phyloP scores from a whole-genome alignment of 148 eudicot genomes.

The Vaccinium vitisidaea region DNA sequence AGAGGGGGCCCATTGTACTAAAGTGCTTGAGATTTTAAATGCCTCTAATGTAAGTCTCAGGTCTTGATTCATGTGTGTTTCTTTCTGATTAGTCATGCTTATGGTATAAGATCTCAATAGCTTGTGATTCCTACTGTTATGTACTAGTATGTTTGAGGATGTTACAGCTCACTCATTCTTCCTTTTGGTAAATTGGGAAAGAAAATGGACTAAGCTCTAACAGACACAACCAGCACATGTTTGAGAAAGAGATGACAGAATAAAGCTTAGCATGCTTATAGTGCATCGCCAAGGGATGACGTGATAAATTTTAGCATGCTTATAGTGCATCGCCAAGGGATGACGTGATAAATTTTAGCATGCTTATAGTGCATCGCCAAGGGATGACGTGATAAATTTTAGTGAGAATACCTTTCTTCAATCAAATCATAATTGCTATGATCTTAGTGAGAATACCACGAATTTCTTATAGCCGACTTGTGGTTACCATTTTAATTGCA shows the following conservation, averaged over 20 bases:
- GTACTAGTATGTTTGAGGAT: background rate
- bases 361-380: background rate
- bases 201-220: background rate
- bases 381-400: background rate
- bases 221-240: background rate
- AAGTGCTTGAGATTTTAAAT: constrained; percentile 86
- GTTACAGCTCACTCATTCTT: background rate
- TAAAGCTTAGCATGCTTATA: background rate
- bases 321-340: background rate
- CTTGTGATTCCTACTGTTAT: background rate
- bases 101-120: background rate
- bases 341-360: background rate
- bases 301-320: background rate
- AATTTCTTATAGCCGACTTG: background rate
- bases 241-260: background rate
- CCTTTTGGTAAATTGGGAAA: background rate
- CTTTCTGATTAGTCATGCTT: constrained; percentile 5
- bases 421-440: background rate
- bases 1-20: constrained; percentile 90
- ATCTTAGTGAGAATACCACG: background rate
- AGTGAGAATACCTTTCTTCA: too few relatives aligned
- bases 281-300: background rate
- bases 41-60: constrained; percentile 73
- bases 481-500: background rate
- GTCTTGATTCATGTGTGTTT: background rate